Percentiles rank a stretch among this genome's conserved stretches.
Conservation (phyloP, 305 asterid species). For the Fraxinus sp. region DNA sequence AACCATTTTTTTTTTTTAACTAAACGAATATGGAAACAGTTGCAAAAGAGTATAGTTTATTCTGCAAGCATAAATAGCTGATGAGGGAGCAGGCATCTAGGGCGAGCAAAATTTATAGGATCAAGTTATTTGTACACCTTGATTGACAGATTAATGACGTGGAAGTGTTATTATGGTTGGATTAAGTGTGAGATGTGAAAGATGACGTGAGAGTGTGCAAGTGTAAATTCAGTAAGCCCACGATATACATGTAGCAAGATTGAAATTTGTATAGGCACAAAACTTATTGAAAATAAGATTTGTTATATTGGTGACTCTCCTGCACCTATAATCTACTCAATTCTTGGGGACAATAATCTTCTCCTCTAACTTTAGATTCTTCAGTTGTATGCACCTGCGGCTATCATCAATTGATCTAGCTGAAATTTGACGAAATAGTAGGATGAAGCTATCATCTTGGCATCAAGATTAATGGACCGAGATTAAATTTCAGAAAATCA, state of each 20-base stretch:
- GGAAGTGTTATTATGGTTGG: neutral
- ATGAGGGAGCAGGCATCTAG: neutral
- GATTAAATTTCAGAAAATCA: neutral
- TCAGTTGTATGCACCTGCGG: neutral
- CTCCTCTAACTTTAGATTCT: neutral
- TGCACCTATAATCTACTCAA: neutral
- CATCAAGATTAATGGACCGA: conserved; percentile 15
- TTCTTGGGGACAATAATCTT: neutral
- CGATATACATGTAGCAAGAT: neutral
- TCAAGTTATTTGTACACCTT: neutral
- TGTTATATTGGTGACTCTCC: neutral
- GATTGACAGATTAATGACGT: neutral
- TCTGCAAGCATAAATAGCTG: neutral
- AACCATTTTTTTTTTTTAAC: neutral
- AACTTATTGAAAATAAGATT: neutral
- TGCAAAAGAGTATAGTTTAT: neutral
- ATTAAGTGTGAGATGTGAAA: neutral
- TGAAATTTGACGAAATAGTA: conserved; percentile 16
- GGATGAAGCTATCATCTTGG: conserved; percentile 17
- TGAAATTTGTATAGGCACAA: neutral
- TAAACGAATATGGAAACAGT: neutral
- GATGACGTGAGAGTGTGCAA: neutral
- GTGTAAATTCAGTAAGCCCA: neutral
- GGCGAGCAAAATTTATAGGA: neutral
- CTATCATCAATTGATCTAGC: neutral